Evolutionary conservation across 2,329 filamentous ascomycete genomes (phyloP), one percentile per base, ranked within the genome.

Genomic region (Paraphaeosphaeria minitans): DNA sequence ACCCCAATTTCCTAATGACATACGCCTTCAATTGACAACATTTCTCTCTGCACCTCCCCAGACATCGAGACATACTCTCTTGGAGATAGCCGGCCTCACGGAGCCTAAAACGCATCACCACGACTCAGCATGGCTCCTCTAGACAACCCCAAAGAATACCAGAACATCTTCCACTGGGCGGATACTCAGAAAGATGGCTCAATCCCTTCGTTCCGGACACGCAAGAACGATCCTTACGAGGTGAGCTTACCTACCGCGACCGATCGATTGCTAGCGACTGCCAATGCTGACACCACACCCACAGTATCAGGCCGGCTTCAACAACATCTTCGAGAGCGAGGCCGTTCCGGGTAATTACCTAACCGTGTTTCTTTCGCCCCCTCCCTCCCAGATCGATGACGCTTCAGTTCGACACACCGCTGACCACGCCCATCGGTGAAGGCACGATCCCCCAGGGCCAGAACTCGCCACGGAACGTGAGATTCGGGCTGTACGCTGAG

Each of bases 121-220:
- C 1, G 2, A 9, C 33, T 33, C 56, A 68, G 41, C 27, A 74
- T 74, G 70, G 62, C 70, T 41, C 52, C 67, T 31, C 54, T 70
- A 61, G 55, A 75, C 66, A 60, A 78, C 64, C 72, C 80, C 55
- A 63, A 76, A 53, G 64, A 75, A 51, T 76, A 75, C 52, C 74
- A 76, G 58, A 66, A 73, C 19, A 76, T 75, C 49, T 77, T 77
- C 62, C 75, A 76, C 67, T 87, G 85, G 84, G 84, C 84, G 0
- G 83, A 85, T 67, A 86, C 84, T n/a, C 84, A 87, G 63, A 80
- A 85, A 66, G 79, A 86, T 67, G 84, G 81, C 0, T 66, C 77
- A 0, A 80, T 86, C 27, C 84, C 83, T 12, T 85, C 83, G 0
- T 87, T 86, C 63, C 78, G 75, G 3, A 80, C 77, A 60, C 80